These are phyloP conservation scores for Podosphaera aphanis DNA, from an alignment of 2,329 filamentous ascomycete species.

Conservation along the genomic window DNA sequence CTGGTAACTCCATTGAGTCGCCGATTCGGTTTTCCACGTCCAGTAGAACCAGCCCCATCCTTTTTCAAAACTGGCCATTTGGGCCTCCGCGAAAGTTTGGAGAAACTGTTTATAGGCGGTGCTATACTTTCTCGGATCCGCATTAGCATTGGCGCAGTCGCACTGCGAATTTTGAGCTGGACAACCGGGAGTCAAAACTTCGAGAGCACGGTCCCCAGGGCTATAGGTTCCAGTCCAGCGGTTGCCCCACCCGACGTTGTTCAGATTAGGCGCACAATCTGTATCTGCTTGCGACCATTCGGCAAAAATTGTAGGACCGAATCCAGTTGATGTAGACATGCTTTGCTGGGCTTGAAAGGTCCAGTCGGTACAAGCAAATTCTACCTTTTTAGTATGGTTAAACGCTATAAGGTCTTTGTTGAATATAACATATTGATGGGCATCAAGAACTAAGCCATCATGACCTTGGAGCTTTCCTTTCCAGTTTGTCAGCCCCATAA, in stretches of 20 bases:
- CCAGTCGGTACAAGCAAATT: constrained; percentile 59
- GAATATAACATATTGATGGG: constrained; percentile 97
- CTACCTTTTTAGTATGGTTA: constrained; percentile 60
- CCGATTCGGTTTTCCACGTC: constrained; percentile 83
- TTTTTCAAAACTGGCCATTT: constrained; percentile 84
- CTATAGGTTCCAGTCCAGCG: constrained; percentile 78
- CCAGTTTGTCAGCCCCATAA: constrained; percentile 80
- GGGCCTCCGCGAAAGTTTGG: constrained; percentile 73
- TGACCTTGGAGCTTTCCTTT: constrained; percentile 53
- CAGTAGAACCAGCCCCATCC: constrained; percentile 98
- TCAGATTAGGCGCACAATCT: constrained; percentile 69
- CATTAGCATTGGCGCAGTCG: constrained; percentile 54
- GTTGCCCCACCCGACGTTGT: constrained; percentile 68
- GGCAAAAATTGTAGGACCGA: constrained; percentile 80
- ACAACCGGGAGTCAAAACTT: constrained; percentile 40
- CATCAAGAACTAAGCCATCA: constrained; percentile 55
- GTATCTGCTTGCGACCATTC: constrained; percentile 97
- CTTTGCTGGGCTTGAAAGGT: constrained; percentile 20
- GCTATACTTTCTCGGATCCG: constrained; percentile 44
- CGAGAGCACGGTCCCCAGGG: background rate
- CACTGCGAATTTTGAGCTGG: constrained; percentile 45
- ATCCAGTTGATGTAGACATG: constrained; percentile 33
- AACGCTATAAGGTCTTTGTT: constrained; percentile 66
- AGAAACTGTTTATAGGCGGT: constrained; percentile 64
- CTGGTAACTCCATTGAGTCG: constrained; percentile 80